Conservation (phyloP, 805 yeast genomes). For the Danielia reshetovae region DNA sequence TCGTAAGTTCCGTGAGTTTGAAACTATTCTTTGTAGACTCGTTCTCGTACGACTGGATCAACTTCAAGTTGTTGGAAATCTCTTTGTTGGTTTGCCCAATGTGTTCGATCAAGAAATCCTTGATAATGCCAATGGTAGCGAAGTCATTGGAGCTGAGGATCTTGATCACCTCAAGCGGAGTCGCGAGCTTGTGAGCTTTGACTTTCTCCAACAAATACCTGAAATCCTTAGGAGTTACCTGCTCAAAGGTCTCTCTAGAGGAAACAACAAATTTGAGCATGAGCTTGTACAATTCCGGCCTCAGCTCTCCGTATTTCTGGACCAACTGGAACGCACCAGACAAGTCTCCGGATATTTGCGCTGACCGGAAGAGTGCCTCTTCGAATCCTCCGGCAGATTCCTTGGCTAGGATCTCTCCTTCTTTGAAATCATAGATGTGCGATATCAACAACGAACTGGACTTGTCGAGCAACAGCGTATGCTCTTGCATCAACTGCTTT, state of each 20-base stretch:
- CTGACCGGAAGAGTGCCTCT: conserved; percentile 55
- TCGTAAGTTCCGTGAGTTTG: conserved; percentile 48
- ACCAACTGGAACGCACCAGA: conserved; percentile 54
- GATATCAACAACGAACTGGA: conserved; percentile 54
- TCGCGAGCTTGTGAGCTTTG: conserved; percentile 48
- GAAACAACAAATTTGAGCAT: conserved; percentile 65
- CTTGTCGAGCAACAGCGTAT: conserved; percentile 50
- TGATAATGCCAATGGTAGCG: conserved; percentile 68
- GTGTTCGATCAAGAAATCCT: conserved; percentile 60
- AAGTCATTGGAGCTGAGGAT: conserved; percentile 58
- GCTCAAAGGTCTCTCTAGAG: conserved; percentile 44
- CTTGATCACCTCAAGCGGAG: conserved; percentile 77
- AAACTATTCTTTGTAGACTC: conserved; percentile 58
- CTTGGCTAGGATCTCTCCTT: conserved; percentile 42
- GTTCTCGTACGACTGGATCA: conserved; percentile 60
- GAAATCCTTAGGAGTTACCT: conserved; percentile 49
- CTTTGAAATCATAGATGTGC: conserved; percentile 51
- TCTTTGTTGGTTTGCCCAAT: conserved; percentile 59
- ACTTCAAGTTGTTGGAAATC: conserved; percentile 61
- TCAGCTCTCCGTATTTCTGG: conserved; percentile 54
- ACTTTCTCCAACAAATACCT: conserved; percentile 50
- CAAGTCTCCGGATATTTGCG: conserved; percentile 56
- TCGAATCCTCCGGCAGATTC: conserved; percentile 41
- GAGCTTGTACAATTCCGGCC: conserved; percentile 61
- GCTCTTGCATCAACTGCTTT: conserved; percentile 40